phyloP scores from a whole-genome alignment of 495 filamentous ascomycete genomes.

The Evansstolkia leycettana region DNA sequence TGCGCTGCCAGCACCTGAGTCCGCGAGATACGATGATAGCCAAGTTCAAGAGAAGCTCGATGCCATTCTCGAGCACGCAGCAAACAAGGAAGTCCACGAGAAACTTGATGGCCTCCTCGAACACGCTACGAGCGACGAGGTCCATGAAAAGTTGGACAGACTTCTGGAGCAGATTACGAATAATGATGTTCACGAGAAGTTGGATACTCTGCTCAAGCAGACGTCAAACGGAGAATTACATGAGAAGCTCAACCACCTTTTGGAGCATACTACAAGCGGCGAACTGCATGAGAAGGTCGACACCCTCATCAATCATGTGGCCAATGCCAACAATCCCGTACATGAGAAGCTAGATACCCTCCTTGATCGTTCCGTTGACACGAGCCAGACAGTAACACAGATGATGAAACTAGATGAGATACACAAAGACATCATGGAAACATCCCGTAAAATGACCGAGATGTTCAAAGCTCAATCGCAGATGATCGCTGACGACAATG shows the following conservation, averaged over 20 bases:
- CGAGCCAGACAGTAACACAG: slow-evolving; percentile 30
- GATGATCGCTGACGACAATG: slow-evolving; percentile 65
- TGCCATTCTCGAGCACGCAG: slow-evolving; percentile 52
- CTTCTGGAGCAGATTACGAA: slow-evolving; percentile 17
- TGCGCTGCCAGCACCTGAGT: slow-evolving; percentile 33
- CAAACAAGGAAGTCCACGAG: slow-evolving; percentile 28
- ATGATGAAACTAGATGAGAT: slow-evolving; percentile 78
- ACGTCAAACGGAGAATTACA: slow-evolving; percentile 36
- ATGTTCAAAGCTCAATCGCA: slow-evolving; percentile 74
- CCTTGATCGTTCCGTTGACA: slow-evolving; percentile 13
- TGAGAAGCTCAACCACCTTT: slow-evolving; percentile 36
- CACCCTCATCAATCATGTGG: slow-evolving; percentile 54
- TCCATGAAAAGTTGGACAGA: slow-evolving; percentile 49
- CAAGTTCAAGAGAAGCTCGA: slow-evolving; percentile 77
- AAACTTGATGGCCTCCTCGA: slow-evolving; percentile 34
- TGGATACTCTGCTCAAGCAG: slow-evolving; percentile 62
- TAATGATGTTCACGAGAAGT: slow-evolving; percentile 43
- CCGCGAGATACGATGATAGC: slow-evolving; percentile 54
- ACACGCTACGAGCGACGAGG: slow-evolving; percentile 23
- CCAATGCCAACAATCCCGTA: slow-evolving; percentile 47
- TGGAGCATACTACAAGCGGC: not conserved
- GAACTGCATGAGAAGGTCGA: slow-evolving; percentile 59
- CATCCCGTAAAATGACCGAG: slow-evolving; percentile 73
- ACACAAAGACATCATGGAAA: slow-evolving; percentile 75
- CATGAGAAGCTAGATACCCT: slow-evolving; percentile 51